phyloP scores from a whole-genome alignment of 2,329 filamentous ascomycete species.

The Sporothrix brunneoviolacea region DNA sequence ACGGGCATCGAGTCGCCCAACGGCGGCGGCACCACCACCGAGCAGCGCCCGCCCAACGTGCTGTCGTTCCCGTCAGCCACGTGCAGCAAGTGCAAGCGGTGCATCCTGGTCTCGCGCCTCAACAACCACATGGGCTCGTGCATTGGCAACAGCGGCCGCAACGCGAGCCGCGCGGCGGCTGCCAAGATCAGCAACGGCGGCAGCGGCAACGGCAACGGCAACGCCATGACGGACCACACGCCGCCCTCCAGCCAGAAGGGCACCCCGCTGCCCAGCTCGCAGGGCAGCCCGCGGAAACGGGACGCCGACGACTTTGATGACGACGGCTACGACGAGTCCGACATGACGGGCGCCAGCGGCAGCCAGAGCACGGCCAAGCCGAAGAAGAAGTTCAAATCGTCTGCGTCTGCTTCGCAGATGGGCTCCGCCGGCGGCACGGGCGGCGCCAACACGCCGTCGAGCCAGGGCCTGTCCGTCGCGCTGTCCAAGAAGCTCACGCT shows the following conservation, averaged over 20 bases:
- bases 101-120: conserved; percentile 57
- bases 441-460: conserved; percentile 9
- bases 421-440: conserved; percentile 1
- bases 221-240: conserved; percentile 46
- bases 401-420: conserved; percentile 11
- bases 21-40: conserved; percentile 30
- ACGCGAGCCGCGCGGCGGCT: conserved; percentile 54
- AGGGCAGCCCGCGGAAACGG: conserved; percentile 52
- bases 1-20: conserved; percentile 33
- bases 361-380: conserved; percentile 25
- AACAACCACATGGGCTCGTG: conserved; percentile 65
- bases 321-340: conserved; percentile 41
- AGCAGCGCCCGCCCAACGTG: conserved; percentile 53
- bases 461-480: conserved; percentile 14
- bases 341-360: conserved; percentile 21
- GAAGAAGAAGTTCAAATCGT: conserved; percentile 52
- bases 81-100: conserved; percentile 61
- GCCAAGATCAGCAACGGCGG: conserved; percentile 57
- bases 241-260: conserved; percentile 58
- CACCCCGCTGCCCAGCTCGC: conserved; percentile 50
- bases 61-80: conserved; percentile 59
- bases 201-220: conserved; percentile 37
- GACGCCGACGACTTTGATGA: conserved; percentile 50
- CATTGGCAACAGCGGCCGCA: conserved; percentile 59
- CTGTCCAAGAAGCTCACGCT: conserved; percentile 21